Evolutionary conservation across 306 rosid species (phyloP).

Genomic region (Corylus avellana): DNA sequence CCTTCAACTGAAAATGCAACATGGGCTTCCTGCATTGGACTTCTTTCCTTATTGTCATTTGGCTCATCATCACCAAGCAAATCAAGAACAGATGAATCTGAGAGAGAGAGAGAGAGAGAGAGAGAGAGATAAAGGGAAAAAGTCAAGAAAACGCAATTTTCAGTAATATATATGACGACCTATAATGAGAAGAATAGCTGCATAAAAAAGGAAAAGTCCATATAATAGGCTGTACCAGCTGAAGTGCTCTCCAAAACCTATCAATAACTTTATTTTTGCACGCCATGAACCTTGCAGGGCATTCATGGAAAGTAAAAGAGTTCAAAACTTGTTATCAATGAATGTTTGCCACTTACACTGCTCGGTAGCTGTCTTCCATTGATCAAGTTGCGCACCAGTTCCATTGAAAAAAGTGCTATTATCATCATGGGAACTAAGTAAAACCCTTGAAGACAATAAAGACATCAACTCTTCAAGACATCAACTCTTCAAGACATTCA

Average conservation of each 20-base stretch:
- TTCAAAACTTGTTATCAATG: constrained; percentile 12
- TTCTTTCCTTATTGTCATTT: constrained; percentile 38
- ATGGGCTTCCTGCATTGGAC: constrained; percentile 71
- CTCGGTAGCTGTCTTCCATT: constrained; percentile 40
- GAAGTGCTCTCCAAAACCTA: constrained; percentile 20
- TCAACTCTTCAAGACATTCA: constrained; percentile 17
- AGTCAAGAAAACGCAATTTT: neutral
- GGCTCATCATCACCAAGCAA: constrained; percentile 67
- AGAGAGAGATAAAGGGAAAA: constrained; percentile 16
- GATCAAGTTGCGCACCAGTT: constrained; percentile 32
- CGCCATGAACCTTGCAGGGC: constrained; percentile 8
- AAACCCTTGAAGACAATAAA: constrained; percentile 45
- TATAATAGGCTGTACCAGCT: constrained; percentile 17
- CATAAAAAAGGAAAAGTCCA: constrained; percentile 6
- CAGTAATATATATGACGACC: neutral
- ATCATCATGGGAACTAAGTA: constrained; percentile 31
- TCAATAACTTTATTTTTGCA: constrained; percentile 25
- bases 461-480: constrained; percentile 22
- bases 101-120: constrained; percentile 16
- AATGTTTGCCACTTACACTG: constrained; percentile 55
- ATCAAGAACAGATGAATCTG: constrained; percentile 76
- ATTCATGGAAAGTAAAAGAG: neutral
- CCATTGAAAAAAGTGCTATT: constrained; percentile 31
- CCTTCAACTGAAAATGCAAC: constrained; percentile 93
- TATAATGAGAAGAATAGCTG: constrained; percentile 7